Base-by-base conservation (phyloP, 345 rosid species). In the Dipteronia sinensis region DNA sequence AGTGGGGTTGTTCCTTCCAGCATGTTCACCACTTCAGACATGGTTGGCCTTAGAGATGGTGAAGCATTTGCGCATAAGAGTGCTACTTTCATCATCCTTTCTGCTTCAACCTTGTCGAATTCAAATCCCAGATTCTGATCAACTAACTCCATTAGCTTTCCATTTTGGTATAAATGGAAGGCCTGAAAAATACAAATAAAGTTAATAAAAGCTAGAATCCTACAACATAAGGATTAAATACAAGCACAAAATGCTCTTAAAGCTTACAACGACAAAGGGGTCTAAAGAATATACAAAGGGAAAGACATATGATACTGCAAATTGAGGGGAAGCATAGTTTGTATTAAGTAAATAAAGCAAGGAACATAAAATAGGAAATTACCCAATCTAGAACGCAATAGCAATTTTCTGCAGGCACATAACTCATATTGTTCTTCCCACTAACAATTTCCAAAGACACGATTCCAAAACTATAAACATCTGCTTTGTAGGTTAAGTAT, bases 371-470 rank as follows among this genome's bases (percentile, higher is more conserved):
- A n/a, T 64, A 29, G 47, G 53, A 29, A 75, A 65, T 81, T 79
- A 90, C 92, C 89, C 88, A 84, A 76, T 90, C 94, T 70, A 89
- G 82, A 71, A 89, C 87, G 62, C 91, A 90, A n/a, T 83, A 74
- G 7, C 63, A 79, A 67, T 83, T 69, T 17, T 73, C 85, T 10
- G 79, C 80, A 8, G 90, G 89, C 69, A 79, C 72, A 61, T 82
- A 85, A 65, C 75, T 86, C 76, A 76, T 83, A 77, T 86, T 89
- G 81, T 62, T 85, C 76, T 86, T 79, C 66, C 94, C 92, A 53
- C 84, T 80, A 11, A 86, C 87, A 19, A 89, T 83, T 83, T 90
- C 94, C 75, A 89, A 68, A 53, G 85, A 85, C 78, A 90, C 87
- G 58, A 88, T 77, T 8, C 94, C 92, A 17, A 83, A 90, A 76